Base-by-base conservation (phyloP, 2,329 filamentous ascomycete species). In the Cladosporium sp. region DNA sequence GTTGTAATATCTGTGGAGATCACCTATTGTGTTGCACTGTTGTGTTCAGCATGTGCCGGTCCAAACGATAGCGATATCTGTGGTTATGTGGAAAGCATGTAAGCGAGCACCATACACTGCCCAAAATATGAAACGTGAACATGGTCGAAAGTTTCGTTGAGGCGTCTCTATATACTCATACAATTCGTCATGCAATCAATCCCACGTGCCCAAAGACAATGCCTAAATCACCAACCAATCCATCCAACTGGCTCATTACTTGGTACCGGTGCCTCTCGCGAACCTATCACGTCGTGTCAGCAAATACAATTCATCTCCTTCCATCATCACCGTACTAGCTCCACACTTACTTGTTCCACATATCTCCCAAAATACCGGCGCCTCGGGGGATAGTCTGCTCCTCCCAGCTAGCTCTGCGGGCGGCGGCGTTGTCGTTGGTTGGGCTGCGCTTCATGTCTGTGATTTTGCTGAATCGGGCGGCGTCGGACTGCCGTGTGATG, bases 371-470 rank as follows among this genome's bases (percentile, higher is more conserved):
- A 18, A 57, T 11, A 11, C 61, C 61, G 0, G 61, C 61, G 10
- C 61, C 61, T 26, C 28, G 44, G 15, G 61, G 61, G 4, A 64
- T 32, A 3, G 61, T 57, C 28, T 64, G 61, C 51, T 64, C 61
- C 26, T 64, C 61, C 34, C 54, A 54, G 26, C 61, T 64, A 10
- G 61, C 61, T 32, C 61, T 47, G 36, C 61, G 49, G 12, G 61
- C 61, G 18, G 61, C 51, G 6, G 61, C 61, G 34, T 57, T 64
- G 36, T 64, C 61, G 26, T 64, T 64, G 1, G 30, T 12, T 6
- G 61, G 61, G 51, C 32, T 34, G 21, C 61, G 61, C 61, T 64
- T 64, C 60, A 63, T 63, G 5, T 54, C 34, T 34, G 30, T 41
- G 24, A 63, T 63, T 26, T 63, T 63, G 30, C 21, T 49, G 30